Conservation (phyloP, 306 rosid species). For the apple (Malus domestica) region DNA sequence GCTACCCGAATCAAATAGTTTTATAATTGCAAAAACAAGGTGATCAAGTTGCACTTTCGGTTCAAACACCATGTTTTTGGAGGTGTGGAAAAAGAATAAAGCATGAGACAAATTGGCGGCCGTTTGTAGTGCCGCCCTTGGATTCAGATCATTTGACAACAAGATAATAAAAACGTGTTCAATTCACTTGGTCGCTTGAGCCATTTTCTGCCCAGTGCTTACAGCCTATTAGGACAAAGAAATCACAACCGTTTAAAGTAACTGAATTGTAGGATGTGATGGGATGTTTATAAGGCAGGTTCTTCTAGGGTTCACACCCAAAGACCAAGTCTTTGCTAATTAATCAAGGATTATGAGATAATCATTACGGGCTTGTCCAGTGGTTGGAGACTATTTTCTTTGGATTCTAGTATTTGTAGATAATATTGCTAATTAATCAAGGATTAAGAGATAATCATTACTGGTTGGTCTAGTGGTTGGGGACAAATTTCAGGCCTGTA, state of each 20-base stretch:
- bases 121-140: background rate
- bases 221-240: background rate
- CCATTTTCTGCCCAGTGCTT: background rate
- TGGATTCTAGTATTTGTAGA: background rate
- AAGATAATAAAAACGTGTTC: slow-evolving; percentile 32
- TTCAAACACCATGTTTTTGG: background rate
- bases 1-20: background rate
- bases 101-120: slow-evolving; percentile 26
- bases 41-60: background rate
- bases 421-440: background rate
- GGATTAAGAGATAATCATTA: background rate
- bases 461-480: too few species aligned
- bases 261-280: too few species aligned
- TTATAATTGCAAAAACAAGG: background rate
- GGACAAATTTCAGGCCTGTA: accelerated
- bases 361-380: too few species aligned
- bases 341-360: background rate
- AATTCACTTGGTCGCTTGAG: slow-evolving; percentile 45
- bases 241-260: background rate
- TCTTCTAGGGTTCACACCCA: background rate
- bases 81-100: background rate
- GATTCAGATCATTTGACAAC: background rate
- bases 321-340: background rate
- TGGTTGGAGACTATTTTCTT: too few species aligned
- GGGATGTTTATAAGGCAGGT: background rate